Percentiles rank a stretch among this genome's conserved stretches.
phyloP scores from a whole-genome alignment of 2,329 filamentous ascomycete genomes.

The Acephala macrosclerotiorum region DNA sequence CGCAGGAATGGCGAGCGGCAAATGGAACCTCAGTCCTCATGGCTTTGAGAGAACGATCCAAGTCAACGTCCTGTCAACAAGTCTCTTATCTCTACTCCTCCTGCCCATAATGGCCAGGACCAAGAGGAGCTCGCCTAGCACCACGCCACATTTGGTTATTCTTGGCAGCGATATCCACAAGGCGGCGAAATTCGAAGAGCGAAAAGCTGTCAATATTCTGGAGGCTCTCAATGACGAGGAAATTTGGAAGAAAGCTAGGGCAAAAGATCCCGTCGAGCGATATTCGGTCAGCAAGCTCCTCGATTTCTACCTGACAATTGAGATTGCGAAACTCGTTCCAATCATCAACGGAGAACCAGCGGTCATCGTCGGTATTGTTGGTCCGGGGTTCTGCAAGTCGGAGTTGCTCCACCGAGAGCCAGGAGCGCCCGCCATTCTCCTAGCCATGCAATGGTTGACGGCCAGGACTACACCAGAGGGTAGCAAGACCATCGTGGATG shows the following conservation, averaged over 20 bases:
- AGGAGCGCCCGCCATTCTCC: conserved; percentile 13
- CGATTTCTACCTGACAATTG: conserved; percentile 31
- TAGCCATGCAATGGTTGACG: conserved; percentile 19
- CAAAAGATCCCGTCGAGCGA: conserved; percentile 22
- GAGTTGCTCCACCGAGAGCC: conserved; percentile 31
- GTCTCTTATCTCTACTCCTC: conserved; percentile 31
- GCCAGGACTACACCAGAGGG: conserved; percentile 36
- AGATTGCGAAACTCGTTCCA: conserved; percentile 34
- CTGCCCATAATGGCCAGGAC: conserved; percentile 23
- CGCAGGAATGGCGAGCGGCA: conserved; percentile 28
- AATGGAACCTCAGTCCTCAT: conserved; percentile 27
- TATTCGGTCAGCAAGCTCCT: conserved; percentile 42
- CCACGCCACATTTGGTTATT: conserved; percentile 47
- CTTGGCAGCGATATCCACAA: conserved; percentile 50
- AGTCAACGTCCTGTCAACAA: conserved; percentile 34
- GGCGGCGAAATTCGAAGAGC: conserved; percentile 46
- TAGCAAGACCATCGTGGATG: conserved; percentile 37
- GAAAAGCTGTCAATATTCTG: conserved; percentile 35
- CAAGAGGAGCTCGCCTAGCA: conserved; percentile 41
- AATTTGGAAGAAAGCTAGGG: conserved; percentile 5
- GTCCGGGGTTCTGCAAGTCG: conserved; percentile 42
- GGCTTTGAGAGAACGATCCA: conserved; percentile 33
- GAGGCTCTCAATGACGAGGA: conserved; percentile 23
- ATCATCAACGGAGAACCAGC: conserved; percentile 28
- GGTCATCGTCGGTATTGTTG: conserved; percentile 39